Conservation (phyloP, 371 early-diverging fungal genomes). For the Circinella minor region DNA sequence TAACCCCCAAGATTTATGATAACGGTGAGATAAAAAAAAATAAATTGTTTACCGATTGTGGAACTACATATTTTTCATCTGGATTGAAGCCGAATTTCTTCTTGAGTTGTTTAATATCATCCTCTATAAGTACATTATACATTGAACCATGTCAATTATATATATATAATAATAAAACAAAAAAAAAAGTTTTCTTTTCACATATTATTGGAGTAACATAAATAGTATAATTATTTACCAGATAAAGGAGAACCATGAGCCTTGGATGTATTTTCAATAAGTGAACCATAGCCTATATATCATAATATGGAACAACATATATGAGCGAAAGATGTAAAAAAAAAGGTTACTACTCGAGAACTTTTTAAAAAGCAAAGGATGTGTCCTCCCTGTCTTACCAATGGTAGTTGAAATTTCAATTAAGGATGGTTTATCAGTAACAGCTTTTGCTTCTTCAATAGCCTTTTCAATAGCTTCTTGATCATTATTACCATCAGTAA, state of each 20-base stretch:
- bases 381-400: constrained; percentile 41
- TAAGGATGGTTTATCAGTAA: constrained; percentile 85
- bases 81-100: constrained; percentile 79
- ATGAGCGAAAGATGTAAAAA: too few species aligned
- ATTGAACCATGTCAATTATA: neutral
- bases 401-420: constrained; percentile 87
- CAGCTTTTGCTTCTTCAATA: constrained; percentile 79
- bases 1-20: too few species aligned
- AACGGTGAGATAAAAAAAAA: neutral
- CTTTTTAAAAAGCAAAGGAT: too few species aligned
- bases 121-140: constrained; percentile 42
- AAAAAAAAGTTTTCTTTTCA: too few species aligned
- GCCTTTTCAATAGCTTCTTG: constrained; percentile 73
- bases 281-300: constrained; percentile 68
- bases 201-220: neutral
- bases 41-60: constrained; percentile 20
- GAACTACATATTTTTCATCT: constrained; percentile 73
- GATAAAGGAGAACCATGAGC: constrained; percentile 91
- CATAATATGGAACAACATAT: neutral
- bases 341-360: too few species aligned
- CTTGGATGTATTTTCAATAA: constrained; percentile 82
- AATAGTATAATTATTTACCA: constrained; percentile 11
- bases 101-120: constrained; percentile 85
- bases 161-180: neutral
- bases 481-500: constrained; percentile 88